Conservation (phyloP, 768 basidiomycete species). For the Phanerochaete carnosa region DNA sequence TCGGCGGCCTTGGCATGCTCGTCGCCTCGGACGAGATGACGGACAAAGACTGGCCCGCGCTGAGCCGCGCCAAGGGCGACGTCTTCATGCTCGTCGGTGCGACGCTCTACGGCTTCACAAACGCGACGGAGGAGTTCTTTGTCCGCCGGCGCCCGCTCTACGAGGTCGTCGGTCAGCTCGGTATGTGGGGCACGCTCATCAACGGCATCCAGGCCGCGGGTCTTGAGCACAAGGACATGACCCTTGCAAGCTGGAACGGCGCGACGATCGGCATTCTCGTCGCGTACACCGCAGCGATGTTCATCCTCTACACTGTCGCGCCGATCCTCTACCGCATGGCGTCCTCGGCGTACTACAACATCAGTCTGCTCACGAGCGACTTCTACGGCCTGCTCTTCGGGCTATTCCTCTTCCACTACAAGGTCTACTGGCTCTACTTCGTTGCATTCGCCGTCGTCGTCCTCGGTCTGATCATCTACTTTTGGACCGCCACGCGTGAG, state of each 20-base stretch:
- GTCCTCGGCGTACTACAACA: slow-evolving; percentile 82
- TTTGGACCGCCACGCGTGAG: slow-evolving; percentile 84
- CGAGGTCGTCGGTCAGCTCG: slow-evolving; percentile 85
- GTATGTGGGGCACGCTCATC: slow-evolving; percentile 81
- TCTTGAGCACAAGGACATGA: slow-evolving; percentile 69
- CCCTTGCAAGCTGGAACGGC: slow-evolving; percentile 66
- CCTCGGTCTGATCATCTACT: slow-evolving; percentile 74
- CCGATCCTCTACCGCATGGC: slow-evolving; percentile 85
- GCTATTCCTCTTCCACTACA: slow-evolving; percentile 62
- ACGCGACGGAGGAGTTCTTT: slow-evolving; percentile 86
- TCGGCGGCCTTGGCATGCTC: slow-evolving; percentile 75
- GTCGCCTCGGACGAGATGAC: slow-evolving; percentile 78
- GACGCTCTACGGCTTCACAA: slow-evolving; percentile 83
- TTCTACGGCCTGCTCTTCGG: slow-evolving; percentile 86
- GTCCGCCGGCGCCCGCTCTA: slow-evolving; percentile 78
- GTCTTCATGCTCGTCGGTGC: slow-evolving; percentile 86
- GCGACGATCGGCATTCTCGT: slow-evolving; percentile 53
- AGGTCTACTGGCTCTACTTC: slow-evolving; percentile 89
- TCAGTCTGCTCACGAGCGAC: slow-evolving; percentile 83
- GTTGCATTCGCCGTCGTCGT: slow-evolving; percentile 70
- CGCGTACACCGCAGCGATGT: slow-evolving; percentile 66
- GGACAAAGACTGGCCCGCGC: slow-evolving; percentile 67
- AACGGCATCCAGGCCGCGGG: slow-evolving; percentile 75
- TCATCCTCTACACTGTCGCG: slow-evolving; percentile 81
- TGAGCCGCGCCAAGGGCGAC: slow-evolving; percentile 72